Percentiles rank a stretch among this genome's conserved stretches.
Conservation (phyloP, 2,329 filamentous ascomycete species). For the Phyllosticta capitalensis region DNA sequence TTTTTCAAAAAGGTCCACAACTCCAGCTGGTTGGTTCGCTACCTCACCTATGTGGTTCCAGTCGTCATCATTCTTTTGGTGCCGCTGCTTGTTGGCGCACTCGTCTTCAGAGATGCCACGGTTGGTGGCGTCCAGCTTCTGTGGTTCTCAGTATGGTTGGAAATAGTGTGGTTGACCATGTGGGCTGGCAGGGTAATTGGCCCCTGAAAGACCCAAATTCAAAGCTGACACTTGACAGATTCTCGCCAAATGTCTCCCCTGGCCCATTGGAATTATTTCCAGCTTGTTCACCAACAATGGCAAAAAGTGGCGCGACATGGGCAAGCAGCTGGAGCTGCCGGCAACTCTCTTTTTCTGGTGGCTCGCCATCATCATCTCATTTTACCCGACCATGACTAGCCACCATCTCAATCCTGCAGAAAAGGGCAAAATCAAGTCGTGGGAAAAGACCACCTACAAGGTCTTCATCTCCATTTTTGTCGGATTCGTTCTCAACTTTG, state of each 20-base stretch:
- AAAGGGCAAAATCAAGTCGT: constrained; percentile 42
- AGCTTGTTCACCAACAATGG: constrained; percentile 74
- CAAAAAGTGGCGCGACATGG: constrained; percentile 91
- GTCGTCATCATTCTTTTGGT: constrained; percentile 55
- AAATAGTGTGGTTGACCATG: constrained; percentile 83
- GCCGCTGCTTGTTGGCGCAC: constrained; percentile 55
- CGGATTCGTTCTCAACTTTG: constrained; percentile 66
- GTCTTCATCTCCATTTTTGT: constrained; percentile 81
- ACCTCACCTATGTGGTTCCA: constrained; percentile 62
- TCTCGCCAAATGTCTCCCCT: constrained; percentile 55
- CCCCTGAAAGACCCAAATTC: neutral
- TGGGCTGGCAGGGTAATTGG: constrained; percentile 58
- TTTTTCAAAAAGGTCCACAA: constrained; percentile 56
- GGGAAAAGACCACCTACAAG: constrained; percentile 76
- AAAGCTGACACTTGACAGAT: constrained; percentile 32
- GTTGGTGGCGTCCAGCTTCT: constrained; percentile 67
- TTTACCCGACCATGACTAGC: constrained; percentile 69
- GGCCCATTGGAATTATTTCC: constrained; percentile 52
- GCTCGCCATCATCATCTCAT: constrained; percentile 76
- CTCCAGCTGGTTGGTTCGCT: constrained; percentile 58
- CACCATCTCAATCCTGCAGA: constrained; percentile 46
- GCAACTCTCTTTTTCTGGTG: constrained; percentile 87
- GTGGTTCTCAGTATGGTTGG: constrained; percentile 94
- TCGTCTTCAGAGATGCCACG: constrained; percentile 49
- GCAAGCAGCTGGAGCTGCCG: constrained; percentile 73